A percentile compares a stretch with the other conserved stretches of the same genome.
These are phyloP conservation scores for Penicillium nucicola DNA, from an alignment of 495 filamentous ascomycete species.

Conservation along the genomic window DNA sequence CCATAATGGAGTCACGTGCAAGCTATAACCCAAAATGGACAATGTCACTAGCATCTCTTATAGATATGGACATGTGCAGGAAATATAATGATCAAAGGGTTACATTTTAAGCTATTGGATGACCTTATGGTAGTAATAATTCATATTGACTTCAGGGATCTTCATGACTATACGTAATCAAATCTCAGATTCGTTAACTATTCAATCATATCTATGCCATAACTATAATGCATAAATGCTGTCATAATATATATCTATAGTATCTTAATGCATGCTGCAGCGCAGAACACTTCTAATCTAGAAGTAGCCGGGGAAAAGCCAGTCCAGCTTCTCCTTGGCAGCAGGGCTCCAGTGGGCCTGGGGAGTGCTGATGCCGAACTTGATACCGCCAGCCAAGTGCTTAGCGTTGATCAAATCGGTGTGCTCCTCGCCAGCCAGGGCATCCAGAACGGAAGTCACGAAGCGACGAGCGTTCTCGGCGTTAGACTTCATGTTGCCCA, in stretches of 20 bases:
- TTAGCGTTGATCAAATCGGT: slow-evolving; percentile 73
- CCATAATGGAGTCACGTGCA: not conserved
- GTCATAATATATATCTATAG: not conserved
- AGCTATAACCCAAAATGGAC: not conserved
- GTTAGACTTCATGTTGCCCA: slow-evolving; percentile 94
- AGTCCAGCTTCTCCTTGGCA: slow-evolving; percentile 67
- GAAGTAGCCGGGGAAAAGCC: slow-evolving; percentile 65
- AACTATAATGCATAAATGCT: slow-evolving; percentile 4
- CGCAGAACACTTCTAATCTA: slow-evolving; percentile 1
- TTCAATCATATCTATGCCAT: slow-evolving; percentile 1
- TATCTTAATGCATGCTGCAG: not conserved
- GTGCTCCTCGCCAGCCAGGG: slow-evolving; percentile 73
- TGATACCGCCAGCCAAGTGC: slow-evolving; percentile 50
- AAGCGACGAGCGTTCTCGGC: slow-evolving; percentile 79
- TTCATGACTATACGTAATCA: not conserved
- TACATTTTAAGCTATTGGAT: no score
- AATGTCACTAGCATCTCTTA: no score
- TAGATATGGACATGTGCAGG: no score
- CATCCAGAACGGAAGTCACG: slow-evolving; percentile 82
- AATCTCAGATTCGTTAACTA: not conserved
- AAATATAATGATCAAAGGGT: no score
- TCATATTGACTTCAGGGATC: no score
- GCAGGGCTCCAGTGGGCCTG: slow-evolving; percentile 59
- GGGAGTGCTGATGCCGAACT: slow-evolving; percentile 67
- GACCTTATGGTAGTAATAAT: no score